Conservation (phyloP, 2,329 filamentous ascomycete species). For the Aspergillus ochraceoroseus region DNA sequence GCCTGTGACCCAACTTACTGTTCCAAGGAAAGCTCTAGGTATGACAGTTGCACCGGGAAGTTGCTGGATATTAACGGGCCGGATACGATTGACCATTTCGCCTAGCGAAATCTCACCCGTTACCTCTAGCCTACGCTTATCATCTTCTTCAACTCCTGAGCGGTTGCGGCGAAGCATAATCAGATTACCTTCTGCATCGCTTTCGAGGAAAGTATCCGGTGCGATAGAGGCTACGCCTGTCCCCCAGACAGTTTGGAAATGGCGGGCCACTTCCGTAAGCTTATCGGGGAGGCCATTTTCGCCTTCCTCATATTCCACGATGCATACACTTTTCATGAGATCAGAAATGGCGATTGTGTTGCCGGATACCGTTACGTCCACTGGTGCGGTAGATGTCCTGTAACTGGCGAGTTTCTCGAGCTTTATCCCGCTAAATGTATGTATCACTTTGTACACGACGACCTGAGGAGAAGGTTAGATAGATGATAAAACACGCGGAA, state of each 20-base stretch:
- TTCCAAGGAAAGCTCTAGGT: conserved; percentile 81
- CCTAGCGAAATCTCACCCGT: conserved; percentile 80
- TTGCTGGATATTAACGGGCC: conserved; percentile 63
- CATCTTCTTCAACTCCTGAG: conserved; percentile 68
- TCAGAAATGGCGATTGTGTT: conserved; percentile 80
- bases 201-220: conserved; percentile 70
- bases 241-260: conserved; percentile 76
- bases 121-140: conserved; percentile 64
- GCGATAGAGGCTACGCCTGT: conserved; percentile 72
- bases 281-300: conserved; percentile 55
- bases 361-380: conserved; percentile 70
- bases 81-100: conserved; percentile 88
- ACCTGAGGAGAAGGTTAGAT: conserved; percentile 40
- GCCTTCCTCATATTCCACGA: conserved; percentile 66
- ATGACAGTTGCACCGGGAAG: conserved; percentile 63
- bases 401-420: conserved; percentile 71
- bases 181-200: conserved; percentile 83
- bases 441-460: conserved; percentile 53
- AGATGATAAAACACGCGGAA: no score
- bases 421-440: conserved; percentile 39
- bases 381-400: conserved; percentile 75
- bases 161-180: conserved; percentile 70
- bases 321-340: conserved; percentile 83
- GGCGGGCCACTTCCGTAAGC: conserved; percentile 69
- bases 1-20: conserved; percentile 54